Evolutionary conservation across 225 moss, liverwort and hornwort species (phyloP).

Genomic region (Sphagnum contortum): DNA sequence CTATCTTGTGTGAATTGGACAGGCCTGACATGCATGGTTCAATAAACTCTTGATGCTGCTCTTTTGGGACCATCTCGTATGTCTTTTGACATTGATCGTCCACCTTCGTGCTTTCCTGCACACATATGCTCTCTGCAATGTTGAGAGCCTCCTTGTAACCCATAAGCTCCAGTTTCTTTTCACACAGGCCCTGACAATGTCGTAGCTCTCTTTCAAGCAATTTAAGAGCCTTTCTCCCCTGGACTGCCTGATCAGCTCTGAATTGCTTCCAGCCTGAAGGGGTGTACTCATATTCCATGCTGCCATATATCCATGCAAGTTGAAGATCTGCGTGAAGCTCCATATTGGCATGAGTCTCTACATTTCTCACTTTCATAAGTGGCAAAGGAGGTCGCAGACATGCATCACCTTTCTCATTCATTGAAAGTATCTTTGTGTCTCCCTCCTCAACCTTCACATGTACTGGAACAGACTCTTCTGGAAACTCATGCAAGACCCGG

Average conservation of each 20-base stretch:
- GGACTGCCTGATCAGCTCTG: slow-evolving; percentile 28
- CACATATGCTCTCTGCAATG: slow-evolving; percentile 22
- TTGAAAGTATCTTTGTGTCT: slow-evolving; percentile 9
- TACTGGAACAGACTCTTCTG: slow-evolving; percentile 9
- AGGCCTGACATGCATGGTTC: slow-evolving; percentile 8
- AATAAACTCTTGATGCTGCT: slow-evolving; percentile 21
- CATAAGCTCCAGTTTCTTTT: slow-evolving; percentile 27
- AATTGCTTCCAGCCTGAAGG: slow-evolving; percentile 33
- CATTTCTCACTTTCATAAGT: slow-evolving; percentile 25
- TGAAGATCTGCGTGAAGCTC: slow-evolving; percentile 21
- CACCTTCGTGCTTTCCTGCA: slow-evolving; percentile 27
- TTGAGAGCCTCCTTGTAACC: slow-evolving; percentile 28
- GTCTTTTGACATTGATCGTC: slow-evolving; percentile 15
- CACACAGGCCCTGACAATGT: slow-evolving; percentile 15
- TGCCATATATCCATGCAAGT: slow-evolving; percentile 35
- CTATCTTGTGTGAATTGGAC: slow-evolving; percentile 14
- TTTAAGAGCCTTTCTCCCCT: slow-evolving; percentile 16
- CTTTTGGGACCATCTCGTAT: slow-evolving; percentile 22
- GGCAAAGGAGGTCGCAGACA: slow-evolving; percentile 20
- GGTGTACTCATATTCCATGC: slow-evolving; percentile 20
- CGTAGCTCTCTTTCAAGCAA: slow-evolving; percentile 24
- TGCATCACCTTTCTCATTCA: slow-evolving; percentile 21
- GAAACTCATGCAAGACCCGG: slow-evolving; percentile 26
- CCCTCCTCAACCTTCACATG: slow-evolving; percentile 13
- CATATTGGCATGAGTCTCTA: slow-evolving; percentile 6